These are phyloP conservation scores for Quaeritorhiza haematococci DNA, from an alignment of 371 early-diverging fungal species.

Conservation along the genomic window DNA sequence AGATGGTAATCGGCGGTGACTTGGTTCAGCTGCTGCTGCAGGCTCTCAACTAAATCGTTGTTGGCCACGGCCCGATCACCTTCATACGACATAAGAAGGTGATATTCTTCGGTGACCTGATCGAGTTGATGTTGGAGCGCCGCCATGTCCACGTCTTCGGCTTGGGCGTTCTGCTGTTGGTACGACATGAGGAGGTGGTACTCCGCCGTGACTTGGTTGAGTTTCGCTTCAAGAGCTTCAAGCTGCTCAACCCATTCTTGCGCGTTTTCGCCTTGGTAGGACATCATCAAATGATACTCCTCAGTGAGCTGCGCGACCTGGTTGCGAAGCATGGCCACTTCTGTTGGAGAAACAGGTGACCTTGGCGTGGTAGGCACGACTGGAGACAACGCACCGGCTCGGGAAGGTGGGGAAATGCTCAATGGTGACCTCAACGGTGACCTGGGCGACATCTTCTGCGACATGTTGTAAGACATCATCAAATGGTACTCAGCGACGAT, in stretches of 20 bases:
- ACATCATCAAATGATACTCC: constrained; percentile 13
- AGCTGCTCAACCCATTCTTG: neutral
- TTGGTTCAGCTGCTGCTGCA: constrained; percentile 8
- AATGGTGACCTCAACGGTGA: neutral
- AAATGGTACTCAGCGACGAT: constrained; percentile 4
- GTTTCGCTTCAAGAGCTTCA: neutral
- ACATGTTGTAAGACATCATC: neutral
- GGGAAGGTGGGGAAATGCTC: neutral
- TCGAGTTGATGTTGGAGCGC: neutral
- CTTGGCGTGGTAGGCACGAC: neutral
- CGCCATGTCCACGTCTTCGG: neutral
- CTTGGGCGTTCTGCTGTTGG: neutral
- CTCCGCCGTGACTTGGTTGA: neutral
- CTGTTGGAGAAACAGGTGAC: too few species aligned
- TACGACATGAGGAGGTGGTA: neutral
- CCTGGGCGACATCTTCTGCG: too few species aligned
- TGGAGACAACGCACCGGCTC: too few species aligned
- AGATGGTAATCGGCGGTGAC: constrained; percentile 9
- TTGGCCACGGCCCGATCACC: too few species aligned
- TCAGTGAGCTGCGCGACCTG: constrained; percentile 2
- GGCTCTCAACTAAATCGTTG: neutral
- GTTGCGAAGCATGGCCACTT: too few species aligned
- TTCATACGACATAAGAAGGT: neutral
- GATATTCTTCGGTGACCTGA: neutral
- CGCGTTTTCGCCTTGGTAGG: constrained; percentile 7